A percentile compares a stretch with the other conserved stretches of the same genome.
These are phyloP conservation scores for Diutina sp. DNA, from an alignment of 1,139 yeast genomes.

Conservation along the genomic window DNA sequence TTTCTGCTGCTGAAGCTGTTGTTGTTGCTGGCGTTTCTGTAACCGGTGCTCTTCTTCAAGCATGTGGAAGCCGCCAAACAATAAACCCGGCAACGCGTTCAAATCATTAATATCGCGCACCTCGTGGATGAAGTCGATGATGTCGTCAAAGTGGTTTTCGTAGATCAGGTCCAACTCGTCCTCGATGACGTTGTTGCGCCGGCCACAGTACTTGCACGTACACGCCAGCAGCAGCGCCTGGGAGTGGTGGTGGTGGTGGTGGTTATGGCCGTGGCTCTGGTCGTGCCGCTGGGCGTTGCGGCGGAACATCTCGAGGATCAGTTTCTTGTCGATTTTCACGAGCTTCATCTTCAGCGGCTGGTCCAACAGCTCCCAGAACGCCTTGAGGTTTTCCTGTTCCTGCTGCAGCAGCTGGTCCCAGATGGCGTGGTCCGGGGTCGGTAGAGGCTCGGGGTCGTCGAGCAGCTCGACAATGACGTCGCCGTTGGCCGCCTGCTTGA, in stretches of 20 bases:
- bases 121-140: conserved; percentile 20
- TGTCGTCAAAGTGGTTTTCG: conserved; percentile 48
- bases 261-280: conserved; percentile 4
- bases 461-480: conserved; percentile 54
- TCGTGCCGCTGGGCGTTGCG: neutral
- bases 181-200: conserved; percentile 60
- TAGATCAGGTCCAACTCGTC: conserved; percentile 51
- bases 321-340: conserved; percentile 1
- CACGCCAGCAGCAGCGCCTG: conserved; percentile 3
- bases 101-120: conserved; percentile 28
- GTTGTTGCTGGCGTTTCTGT: conserved; percentile 7
- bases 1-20: neutral
- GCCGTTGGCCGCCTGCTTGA: conserved; percentile 63
- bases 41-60: conserved; percentile 24
- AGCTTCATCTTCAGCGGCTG: conserved; percentile 3
- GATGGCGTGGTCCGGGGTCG: neutral
- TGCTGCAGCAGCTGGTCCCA: neutral
- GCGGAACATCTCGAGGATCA: neutral
- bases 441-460: conserved; percentile 12
- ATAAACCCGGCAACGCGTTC: conserved; percentile 25
- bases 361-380: conserved; percentile 3
- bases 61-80: conserved; percentile 29
- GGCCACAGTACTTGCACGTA: conserved; percentile 68
- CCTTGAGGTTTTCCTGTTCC: neutral
- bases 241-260: conserved; percentile 3